Percentiles rank a stretch among this genome's conserved stretches.
These are phyloP conservation scores for Wakefieldia striispora DNA, from an alignment of 768 basidiomycete genomes.

Conservation along the genomic window DNA sequence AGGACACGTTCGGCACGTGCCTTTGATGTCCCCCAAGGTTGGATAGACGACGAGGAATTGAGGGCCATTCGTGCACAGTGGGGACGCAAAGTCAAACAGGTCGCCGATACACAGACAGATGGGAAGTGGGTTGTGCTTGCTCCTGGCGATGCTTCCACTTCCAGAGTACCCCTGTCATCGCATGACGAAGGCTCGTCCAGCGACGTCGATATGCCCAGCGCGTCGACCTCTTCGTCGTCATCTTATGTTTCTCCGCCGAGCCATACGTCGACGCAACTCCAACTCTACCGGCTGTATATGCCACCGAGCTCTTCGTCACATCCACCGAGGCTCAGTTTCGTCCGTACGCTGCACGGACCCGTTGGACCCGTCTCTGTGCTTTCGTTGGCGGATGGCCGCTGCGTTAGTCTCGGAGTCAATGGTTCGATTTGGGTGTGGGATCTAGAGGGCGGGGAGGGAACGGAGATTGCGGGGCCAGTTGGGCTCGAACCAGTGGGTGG, in stretches of 20 bases:
- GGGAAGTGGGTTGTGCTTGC: constrained; percentile 85
- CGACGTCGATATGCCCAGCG: constrained; percentile 14
- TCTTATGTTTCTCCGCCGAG: constrained; percentile 35
- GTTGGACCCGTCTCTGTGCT: constrained; percentile 63
- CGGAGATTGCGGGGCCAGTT: constrained; percentile 30
- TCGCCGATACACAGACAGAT: constrained; percentile 78
- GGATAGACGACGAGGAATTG: constrained; percentile 67
- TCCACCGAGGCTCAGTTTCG: constrained; percentile 64
- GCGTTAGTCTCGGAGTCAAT: constrained; percentile 69
- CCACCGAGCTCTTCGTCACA: constrained; percentile 52
- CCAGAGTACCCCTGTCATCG: constrained; percentile 14
- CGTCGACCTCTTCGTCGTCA: constrained; percentile 24
- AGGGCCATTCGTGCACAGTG: constrained; percentile 69
- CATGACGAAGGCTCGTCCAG: constrained; percentile 13
- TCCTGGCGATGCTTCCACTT: constrained; percentile 43
- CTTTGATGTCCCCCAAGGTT: constrained; percentile 68
- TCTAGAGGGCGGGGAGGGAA: constrained; percentile 53
- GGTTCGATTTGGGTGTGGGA: constrained; percentile 88
- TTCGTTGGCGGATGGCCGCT: constrained; percentile 77
- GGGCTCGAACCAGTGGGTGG: constrained; percentile 31
- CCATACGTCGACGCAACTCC: constrained; percentile 54
- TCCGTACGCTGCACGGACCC: constrained; percentile 71
- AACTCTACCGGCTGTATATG: constrained; percentile 71
- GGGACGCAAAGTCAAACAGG: constrained; percentile 66
- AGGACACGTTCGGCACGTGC: constrained; percentile 65